Conservation (phyloP, 345 rosid genomes). For the Boechera stricta region DNA sequence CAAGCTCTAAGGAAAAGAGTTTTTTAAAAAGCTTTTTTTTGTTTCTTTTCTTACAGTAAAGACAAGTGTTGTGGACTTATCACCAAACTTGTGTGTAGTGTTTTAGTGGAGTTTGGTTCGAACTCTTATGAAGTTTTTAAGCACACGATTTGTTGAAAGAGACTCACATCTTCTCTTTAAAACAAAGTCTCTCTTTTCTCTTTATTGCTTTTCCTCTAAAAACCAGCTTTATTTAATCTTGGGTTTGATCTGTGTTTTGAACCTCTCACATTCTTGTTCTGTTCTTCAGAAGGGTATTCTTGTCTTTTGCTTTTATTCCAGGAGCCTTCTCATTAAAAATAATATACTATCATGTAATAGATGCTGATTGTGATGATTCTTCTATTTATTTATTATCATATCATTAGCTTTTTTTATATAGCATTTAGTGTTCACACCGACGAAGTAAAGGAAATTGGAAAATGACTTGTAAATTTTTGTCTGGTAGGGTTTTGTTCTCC, state of each 20-base stretch:
- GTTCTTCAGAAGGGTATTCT: constrained; percentile 50
- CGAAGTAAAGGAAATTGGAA: constrained; percentile 47
- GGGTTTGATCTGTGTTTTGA: background rate
- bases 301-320: constrained; percentile 15
- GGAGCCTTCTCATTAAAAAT: constrained; percentile 34
- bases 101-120: constrained; percentile 58
- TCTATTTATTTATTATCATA: constrained; percentile 34
- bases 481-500: constrained; percentile 55
- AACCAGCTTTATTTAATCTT: constrained; percentile 23
- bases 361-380: constrained; percentile 36
- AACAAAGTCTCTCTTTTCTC: constrained; percentile 56
- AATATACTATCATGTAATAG: background rate
- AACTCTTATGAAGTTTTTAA: constrained; percentile 51
- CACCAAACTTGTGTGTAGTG: constrained; percentile 44
- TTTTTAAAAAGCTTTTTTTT: background rate
- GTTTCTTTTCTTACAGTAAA: constrained; percentile 19
- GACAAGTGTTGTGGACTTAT: constrained; percentile 34
- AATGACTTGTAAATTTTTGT: constrained; percentile 54
- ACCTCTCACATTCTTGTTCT: background rate
- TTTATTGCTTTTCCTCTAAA: constrained; percentile 22
- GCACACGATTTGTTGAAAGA: constrained; percentile 66
- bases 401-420: constrained; percentile 43
- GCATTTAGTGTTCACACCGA: constrained; percentile 64
- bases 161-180: constrained; percentile 84
- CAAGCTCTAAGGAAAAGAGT: constrained; percentile 6